Evolutionary conservation across 352 stramenopile species (phyloP).

Genomic region (Globisporangium iwayamae): DNA sequence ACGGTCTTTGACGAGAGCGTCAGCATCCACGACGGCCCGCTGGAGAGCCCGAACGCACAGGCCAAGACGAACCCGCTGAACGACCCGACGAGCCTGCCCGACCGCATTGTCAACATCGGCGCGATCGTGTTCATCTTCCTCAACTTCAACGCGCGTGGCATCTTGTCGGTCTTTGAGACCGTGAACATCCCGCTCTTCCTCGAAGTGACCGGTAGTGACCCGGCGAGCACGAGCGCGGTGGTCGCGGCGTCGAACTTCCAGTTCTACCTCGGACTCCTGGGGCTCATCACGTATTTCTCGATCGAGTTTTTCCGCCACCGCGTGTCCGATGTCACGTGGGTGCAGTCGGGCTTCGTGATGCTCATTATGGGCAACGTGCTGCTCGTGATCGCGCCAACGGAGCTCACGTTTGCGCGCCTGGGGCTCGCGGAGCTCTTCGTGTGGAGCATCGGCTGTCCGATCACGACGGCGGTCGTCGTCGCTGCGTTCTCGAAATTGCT

Average conservation of each 20-base stretch:
- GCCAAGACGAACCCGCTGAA: conserved; percentile 43
- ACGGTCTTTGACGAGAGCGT: conserved; percentile 53
- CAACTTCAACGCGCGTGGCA: conserved; percentile 73
- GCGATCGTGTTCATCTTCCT: conserved; percentile 77
- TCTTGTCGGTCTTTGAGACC: conserved; percentile 81
- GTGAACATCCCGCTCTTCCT: conserved; percentile 83
- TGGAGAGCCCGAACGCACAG: conserved; percentile 38
- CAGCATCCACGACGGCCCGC: conserved; percentile 52
- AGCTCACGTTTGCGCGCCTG: conserved; percentile 49
- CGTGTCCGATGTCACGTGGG: conserved; percentile 67
- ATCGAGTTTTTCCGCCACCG: conserved; percentile 74
- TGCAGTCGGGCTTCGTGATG: conserved; percentile 65
- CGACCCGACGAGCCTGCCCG: conserved; percentile 48
- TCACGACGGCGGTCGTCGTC: conserved; percentile 71
- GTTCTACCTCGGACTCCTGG: conserved; percentile 75
- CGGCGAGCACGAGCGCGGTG: conserved; percentile 44
- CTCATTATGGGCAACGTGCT: conserved; percentile 57
- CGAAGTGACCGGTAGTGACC: conserved; percentile 58
- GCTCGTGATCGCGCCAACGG: conserved; percentile 38
- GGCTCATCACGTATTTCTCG: conserved; percentile 70
- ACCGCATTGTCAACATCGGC: conserved; percentile 70
- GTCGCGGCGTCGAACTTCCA: conserved; percentile 79
- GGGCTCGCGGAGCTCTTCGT: conserved; percentile 62
- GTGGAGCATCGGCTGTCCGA: conserved; percentile 78
- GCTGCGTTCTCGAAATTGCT: conserved; percentile 79